phyloP scores from a whole-genome alignment of 768 basidiomycete genomes.

The Polyporus arcularius region DNA sequence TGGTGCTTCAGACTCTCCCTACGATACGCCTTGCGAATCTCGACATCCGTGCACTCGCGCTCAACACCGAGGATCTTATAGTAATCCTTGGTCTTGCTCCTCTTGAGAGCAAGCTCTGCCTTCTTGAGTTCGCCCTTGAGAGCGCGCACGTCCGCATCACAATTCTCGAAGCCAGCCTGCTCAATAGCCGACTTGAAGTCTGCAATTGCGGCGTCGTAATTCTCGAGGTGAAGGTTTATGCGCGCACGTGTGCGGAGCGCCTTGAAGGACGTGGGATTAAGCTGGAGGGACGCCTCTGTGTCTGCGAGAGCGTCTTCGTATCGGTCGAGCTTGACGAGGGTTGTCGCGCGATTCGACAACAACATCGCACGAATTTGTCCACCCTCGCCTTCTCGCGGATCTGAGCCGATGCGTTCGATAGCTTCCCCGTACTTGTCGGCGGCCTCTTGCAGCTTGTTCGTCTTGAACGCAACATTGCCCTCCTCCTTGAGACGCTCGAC shows the following conservation, averaged over 20 bases:
- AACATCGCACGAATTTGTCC: slow-evolving; percentile 81
- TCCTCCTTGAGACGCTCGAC: slow-evolving; percentile 85
- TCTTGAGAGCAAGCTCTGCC: slow-evolving; percentile 79
- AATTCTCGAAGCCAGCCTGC: slow-evolving; percentile 64
- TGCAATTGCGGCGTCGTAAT: slow-evolving; percentile 66
- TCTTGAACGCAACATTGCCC: slow-evolving; percentile 78
- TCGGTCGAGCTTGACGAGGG: slow-evolving; percentile 70
- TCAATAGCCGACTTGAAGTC: slow-evolving; percentile 85
- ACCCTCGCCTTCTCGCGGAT: slow-evolving; percentile 72
- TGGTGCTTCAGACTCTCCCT: slow-evolving; percentile 84
- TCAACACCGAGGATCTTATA: slow-evolving; percentile 74
- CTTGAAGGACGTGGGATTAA: slow-evolving; percentile 75
- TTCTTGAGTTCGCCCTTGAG: slow-evolving; percentile 72
- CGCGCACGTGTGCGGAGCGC: slow-evolving; percentile 85
- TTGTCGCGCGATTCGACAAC: slow-evolving; percentile 82
- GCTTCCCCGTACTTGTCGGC: slow-evolving; percentile 69
- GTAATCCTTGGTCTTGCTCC: slow-evolving; percentile 90
- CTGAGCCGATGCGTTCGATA: slow-evolving; percentile 70
- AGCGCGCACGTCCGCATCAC: slow-evolving; percentile 61
- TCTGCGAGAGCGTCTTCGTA: slow-evolving; percentile 73
- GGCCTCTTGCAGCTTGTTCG: slow-evolving; percentile 58
- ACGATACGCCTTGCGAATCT: slow-evolving; percentile 92
- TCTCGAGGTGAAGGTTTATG: slow-evolving; percentile 71
- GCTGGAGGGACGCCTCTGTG: slow-evolving; percentile 63
- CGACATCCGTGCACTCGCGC: slow-evolving; percentile 62